These are phyloP conservation scores for Curvularia sp. DNA, from an alignment of 2,329 filamentous ascomycete species.

Conservation along the genomic window DNA sequence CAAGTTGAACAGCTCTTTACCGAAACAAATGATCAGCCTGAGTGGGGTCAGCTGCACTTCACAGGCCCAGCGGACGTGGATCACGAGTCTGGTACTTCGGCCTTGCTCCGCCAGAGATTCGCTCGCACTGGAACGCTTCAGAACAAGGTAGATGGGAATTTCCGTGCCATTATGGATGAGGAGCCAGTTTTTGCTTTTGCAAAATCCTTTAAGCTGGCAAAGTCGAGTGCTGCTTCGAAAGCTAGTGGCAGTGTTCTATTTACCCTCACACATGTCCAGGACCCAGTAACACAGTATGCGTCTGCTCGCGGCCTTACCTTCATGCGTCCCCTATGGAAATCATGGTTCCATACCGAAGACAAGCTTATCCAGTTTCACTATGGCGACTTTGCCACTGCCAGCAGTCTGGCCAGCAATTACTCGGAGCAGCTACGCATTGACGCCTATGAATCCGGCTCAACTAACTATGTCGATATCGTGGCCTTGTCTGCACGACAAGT, in stretches of 20 bases:
- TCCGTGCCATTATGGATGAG: constrained; percentile 74
- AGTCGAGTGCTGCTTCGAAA: constrained; percentile 16
- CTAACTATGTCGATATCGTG: constrained; percentile 78
- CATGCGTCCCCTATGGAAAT: constrained; percentile 82
- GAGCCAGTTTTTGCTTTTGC: constrained; percentile 82
- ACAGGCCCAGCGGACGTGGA: constrained; percentile 71
- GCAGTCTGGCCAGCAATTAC: constrained; percentile 72
- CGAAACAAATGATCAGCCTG: constrained; percentile 73
- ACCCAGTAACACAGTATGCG: constrained; percentile 80
- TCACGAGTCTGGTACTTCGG: constrained; percentile 75
- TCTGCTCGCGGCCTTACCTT: constrained; percentile 75
- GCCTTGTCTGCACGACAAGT: constrained; percentile 81
- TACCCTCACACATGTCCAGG: constrained; percentile 77
- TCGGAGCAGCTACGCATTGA: constrained; percentile 73
- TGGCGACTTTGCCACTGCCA: constrained; percentile 71
- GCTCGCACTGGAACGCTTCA: constrained; percentile 69
- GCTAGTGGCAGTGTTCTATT: constrained; percentile 65
- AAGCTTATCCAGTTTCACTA: constrained; percentile 79
- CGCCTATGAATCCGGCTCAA: constrained; percentile 75
- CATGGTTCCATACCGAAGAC: constrained; percentile 70
- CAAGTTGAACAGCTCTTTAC: constrained; percentile 72
- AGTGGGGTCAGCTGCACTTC: constrained; percentile 85
- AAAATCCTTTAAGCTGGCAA: constrained; percentile 46
- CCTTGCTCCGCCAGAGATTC: constrained; percentile 70
- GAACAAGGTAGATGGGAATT: constrained; percentile 71